phyloP scores from a whole-genome alignment of 192 early-diverging fungal species.

The Mortierella antarctica region DNA sequence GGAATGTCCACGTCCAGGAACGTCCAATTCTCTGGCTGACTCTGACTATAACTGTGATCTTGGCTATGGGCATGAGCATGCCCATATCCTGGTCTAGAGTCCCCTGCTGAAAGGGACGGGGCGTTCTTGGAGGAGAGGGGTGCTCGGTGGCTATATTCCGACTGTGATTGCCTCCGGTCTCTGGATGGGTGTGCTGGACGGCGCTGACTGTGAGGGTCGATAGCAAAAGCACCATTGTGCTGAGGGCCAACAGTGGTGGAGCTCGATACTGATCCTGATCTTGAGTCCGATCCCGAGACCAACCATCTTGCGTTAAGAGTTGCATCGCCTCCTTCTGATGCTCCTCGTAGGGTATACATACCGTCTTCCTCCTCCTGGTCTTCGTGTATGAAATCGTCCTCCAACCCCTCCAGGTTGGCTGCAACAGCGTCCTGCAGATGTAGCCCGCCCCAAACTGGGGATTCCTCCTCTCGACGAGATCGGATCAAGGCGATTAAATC shows the following conservation, averaged over 20 bases:
- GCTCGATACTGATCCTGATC: neutral
- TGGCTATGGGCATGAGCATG: neutral
- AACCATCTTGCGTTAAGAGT: too few species aligned
- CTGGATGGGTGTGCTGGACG: slow-evolving; percentile 26
- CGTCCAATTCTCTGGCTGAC: slow-evolving; percentile 49
- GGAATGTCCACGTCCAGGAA: slow-evolving; percentile 44
- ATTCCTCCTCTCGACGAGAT: slow-evolving; percentile 40
- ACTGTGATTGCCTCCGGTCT: slow-evolving; percentile 13
- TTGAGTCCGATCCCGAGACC: neutral
- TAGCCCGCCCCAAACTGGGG: slow-evolving; percentile 37
- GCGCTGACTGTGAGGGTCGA: slow-evolving; percentile 10
- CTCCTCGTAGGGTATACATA: slow-evolving; percentile 23
- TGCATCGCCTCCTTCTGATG: neutral
- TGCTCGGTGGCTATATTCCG: neutral
- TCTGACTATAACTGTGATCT: neutral
- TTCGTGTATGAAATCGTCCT: slow-evolving; percentile 44
- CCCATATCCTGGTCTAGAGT: neutral
- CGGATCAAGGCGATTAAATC: slow-evolving; percentile 34
- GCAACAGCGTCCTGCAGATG: slow-evolving; percentile 44
- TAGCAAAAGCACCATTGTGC: neutral
- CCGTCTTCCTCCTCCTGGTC: slow-evolving; percentile 51
- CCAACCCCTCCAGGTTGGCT: slow-evolving; percentile 12
- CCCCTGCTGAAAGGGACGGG: neutral
- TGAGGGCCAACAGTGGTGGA: neutral
- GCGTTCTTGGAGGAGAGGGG: neutral